Evolutionary conservation across 139 green algal species (phyloP), one percentile per base, ranked within the genome.

Genomic region (Mychonastes homosphaera): DNA sequence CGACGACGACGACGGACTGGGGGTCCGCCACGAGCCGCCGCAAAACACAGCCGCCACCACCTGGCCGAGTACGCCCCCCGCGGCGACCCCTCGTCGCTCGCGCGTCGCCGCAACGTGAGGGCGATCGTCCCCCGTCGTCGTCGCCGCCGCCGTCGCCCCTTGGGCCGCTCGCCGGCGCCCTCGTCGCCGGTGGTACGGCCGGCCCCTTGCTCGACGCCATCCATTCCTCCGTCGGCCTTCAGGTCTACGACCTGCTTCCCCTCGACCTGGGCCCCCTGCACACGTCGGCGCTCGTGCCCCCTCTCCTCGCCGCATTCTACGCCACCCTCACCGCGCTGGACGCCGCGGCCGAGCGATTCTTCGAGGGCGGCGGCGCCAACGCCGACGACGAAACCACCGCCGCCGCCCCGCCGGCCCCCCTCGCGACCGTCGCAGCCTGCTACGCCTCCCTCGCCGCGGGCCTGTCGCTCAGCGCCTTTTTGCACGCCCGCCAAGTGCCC

Each of bases 141-240:
- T n/a, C n/a, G n/a, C n/a, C n/a, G n/a, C n/a, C n/a, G n/a, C n/a
- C n/a, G n/a, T n/a, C n/a, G n/a, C n/a, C n/a, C n/a, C n/a, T n/a
- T n/a, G n/a, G n/a, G n/a, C n/a, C n/a, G n/a, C n/a, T n/a, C n/a
- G n/a, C n/a, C n/a, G n/a, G n/a, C n/a, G n/a, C n/a, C n/a, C n/a
- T n/a, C n/a, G n/a, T n/a, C n/a, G n/a, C n/a, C 18, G 72, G 75
- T 10, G 65, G 62, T 10, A 56, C 63, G 5, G 40, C 57, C 15
- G 76, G 76, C 12, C 69, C 76, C 18, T 34, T 78, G 21, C 45
- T 84, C 28, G 76, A 84, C 26, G 65, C 64, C 45, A 86, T 86
- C n/a, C 79, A 86, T 58, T 71, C 65, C 34, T 21, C 18, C 24
- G 15, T 16, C 3, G 38, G 13, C 38, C 9, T 78, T 6, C 70